Percentiles rank a stretch among this genome's conserved stretches.
phyloP scores from a whole-genome alignment of 257 asterid species.

The Capsicum chinense region DNA sequence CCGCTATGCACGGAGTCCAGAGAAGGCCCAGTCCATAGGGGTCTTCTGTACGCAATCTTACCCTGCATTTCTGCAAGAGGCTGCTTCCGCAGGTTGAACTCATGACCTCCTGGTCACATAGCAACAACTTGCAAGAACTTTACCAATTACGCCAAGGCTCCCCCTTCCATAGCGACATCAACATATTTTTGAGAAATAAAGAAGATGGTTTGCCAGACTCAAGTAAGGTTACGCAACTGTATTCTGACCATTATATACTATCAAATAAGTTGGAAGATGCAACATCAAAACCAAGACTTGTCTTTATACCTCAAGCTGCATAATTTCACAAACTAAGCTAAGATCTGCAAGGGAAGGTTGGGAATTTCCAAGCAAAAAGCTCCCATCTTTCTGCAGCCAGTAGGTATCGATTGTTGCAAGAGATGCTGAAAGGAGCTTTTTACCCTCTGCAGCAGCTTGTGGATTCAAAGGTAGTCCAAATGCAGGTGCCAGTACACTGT shows the following conservation, averaged over 20 bases:
- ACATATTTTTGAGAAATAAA: no score
- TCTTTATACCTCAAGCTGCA: constrained; percentile 82
- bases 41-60: no score
- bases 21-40: no score
- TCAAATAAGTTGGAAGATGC: background rate
- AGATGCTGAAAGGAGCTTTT: constrained; percentile 66
- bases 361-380: constrained; percentile 68
- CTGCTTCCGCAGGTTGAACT: no score
- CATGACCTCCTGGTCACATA: no score
- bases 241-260: background rate
- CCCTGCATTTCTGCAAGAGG: no score
- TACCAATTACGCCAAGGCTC: no score
- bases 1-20: no score
- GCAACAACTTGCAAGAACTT: no score
- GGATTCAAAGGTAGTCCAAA: constrained; percentile 70
- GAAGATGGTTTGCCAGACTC: no score
- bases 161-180: no score
- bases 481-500: constrained; percentile 63
- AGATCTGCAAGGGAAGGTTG: constrained; percentile 95
- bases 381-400: constrained; percentile 78
- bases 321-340: constrained; percentile 82
- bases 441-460: constrained; percentile 70
- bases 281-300: background rate
- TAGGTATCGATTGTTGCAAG: constrained; percentile 61
- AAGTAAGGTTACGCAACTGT: background rate